Evolutionary conservation across 257 asterid species (phyloP).

Genomic region (Solanum arcanum): DNA sequence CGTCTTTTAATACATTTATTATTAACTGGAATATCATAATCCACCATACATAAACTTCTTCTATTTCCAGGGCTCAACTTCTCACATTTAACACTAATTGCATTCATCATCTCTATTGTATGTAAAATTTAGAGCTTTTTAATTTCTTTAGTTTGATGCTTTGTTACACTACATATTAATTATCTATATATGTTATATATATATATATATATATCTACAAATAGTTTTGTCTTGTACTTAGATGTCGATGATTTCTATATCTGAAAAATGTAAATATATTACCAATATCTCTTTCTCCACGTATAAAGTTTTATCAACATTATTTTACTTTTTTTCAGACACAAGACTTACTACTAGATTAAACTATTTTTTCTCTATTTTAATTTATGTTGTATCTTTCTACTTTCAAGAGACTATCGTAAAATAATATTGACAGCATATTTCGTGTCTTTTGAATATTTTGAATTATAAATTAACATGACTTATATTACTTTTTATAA

Average conservation of each 20-base stretch:
- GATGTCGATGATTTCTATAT: not conserved
- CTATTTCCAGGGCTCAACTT: conserved; percentile 3
- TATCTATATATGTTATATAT: not conserved
- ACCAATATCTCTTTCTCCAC: not conserved
- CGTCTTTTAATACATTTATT: conserved; percentile 37
- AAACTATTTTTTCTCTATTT: no score
- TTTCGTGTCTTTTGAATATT: no score
- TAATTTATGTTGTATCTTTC: no score
- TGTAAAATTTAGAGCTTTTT: not conserved
- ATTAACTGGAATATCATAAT: conserved; percentile 8
- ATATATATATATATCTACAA: not conserved
- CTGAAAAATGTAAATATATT: not conserved
- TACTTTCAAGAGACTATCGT: rapidly evolving
- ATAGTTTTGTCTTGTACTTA: not conserved
- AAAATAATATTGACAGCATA: not conserved
- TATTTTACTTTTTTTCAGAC: not conserved
- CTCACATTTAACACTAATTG: conserved; percentile 6
- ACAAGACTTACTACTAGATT: not conserved
- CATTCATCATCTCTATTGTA: conserved; percentile 20
- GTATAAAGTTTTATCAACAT: not conserved
- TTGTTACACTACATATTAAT: not conserved
- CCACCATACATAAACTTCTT: conserved; percentile 12
- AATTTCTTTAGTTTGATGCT: not conserved
- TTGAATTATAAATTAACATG: not conserved
- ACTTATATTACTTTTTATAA: not conserved